These are phyloP conservation scores for Chlorella sp. DNA, from an alignment of 139 green algal species.

Conservation along the genomic window DNA sequence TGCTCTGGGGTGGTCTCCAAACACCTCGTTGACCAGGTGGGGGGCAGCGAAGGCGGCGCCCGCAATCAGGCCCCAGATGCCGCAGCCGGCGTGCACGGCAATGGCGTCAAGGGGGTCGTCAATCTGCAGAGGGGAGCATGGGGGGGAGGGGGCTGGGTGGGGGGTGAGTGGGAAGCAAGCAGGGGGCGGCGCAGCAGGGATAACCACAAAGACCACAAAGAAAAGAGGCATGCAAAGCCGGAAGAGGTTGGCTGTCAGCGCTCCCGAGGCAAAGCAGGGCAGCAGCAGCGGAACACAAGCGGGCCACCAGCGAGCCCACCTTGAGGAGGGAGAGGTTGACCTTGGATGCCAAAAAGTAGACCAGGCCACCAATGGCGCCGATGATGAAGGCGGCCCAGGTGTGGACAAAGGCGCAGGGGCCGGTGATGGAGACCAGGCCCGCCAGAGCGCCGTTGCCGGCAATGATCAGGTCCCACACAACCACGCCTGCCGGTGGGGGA, in stretches of 20 bases:
- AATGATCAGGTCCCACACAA: slow-evolving; percentile 81
- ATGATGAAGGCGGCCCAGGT: slow-evolving; percentile 87
- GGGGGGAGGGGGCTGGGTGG: background rate
- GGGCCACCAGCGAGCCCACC: slow-evolving; percentile 11
- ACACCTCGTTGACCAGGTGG: slow-evolving; percentile 55
- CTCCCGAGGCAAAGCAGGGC: background rate
- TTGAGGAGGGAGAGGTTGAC: slow-evolving; percentile 52
- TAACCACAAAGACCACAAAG: no score
- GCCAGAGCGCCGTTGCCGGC: slow-evolving; percentile 82
- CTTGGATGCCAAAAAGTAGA: slow-evolving; percentile 61
- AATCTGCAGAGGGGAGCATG: slow-evolving; percentile 28
- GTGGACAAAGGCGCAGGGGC: slow-evolving; percentile 71
- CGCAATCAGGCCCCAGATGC: slow-evolving; percentile 67
- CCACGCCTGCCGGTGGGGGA: slow-evolving; percentile 39
- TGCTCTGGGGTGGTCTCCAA: slow-evolving; percentile 28
- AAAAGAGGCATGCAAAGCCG: background rate
- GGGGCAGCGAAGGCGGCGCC: slow-evolving; percentile 65
- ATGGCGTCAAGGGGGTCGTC: slow-evolving; percentile 86
- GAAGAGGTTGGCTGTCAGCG: no score
- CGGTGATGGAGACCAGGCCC: slow-evolving; percentile 85
- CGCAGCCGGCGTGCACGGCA: slow-evolving; percentile 80
- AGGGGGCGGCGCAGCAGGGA: no score
- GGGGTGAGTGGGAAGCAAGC: no score
- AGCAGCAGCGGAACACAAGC: background rate
- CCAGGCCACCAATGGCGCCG: slow-evolving; percentile 66